These are phyloP conservation scores for Pleurotus citrinopileatus DNA, from an alignment of 768 basidiomycete species.

Conservation along the genomic window DNA sequence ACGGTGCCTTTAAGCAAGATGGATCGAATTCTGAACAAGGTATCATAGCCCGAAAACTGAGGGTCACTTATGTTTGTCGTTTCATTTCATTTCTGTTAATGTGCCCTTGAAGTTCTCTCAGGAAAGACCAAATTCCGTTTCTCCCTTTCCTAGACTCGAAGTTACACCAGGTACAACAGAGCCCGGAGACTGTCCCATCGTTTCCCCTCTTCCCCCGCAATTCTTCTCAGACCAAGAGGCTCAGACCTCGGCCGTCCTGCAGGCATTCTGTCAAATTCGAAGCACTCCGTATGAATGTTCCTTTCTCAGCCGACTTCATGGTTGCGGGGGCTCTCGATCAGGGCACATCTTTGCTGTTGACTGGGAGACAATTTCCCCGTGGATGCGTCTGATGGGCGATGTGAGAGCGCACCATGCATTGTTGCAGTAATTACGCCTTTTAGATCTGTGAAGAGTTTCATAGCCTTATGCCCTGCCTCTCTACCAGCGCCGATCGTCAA, in stretches of 20 bases:
- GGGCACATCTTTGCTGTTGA: constrained; percentile 53
- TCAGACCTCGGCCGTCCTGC: constrained; percentile 34
- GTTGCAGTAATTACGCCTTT: constrained; percentile 43
- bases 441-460: constrained; percentile 1
- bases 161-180: neutral
- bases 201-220: constrained; percentile 32
- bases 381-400: constrained; percentile 76
- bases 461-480: constrained; percentile 1
- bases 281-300: constrained; percentile 66
- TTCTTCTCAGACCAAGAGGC: constrained; percentile 21
- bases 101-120: constrained; percentile 7
- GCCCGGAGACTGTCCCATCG: constrained; percentile 23
- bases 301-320: constrained; percentile 59
- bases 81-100: neutral
- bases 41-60: constrained; percentile 42
- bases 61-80: constrained; percentile 36
- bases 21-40: constrained; percentile 23
- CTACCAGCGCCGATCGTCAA: constrained; percentile 53
- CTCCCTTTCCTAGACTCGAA: neutral
- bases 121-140: constrained; percentile 29
- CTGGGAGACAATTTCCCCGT: constrained; percentile 70
- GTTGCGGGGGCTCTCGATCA: constrained; percentile 21
- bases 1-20: constrained; percentile 15
- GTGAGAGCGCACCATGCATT: constrained; percentile 62
- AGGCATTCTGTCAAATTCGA: constrained; percentile 51